Percentiles rank a stretch among this genome's conserved stretches.
Conservation (phyloP, 768 basidiomycete genomes). For the Lyophyllum decastes region DNA sequence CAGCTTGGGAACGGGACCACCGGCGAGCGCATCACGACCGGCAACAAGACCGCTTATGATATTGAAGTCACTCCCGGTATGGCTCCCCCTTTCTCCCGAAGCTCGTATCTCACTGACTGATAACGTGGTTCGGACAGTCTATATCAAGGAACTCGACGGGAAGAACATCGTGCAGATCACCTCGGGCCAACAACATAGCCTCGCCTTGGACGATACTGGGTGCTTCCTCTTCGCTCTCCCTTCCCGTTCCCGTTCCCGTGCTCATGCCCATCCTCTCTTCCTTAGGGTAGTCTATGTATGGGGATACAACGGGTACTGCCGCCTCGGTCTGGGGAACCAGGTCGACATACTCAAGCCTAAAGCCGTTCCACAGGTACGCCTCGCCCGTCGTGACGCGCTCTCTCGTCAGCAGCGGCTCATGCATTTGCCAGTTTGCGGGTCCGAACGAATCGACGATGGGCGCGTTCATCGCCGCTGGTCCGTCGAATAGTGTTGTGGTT, state of each 20-base stretch:
- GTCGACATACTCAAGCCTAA: conserved; percentile 81
- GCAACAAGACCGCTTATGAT: conserved; percentile 84
- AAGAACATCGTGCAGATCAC: conserved; percentile 81
- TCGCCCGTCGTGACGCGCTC: not conserved
- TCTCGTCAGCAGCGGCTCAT: not conserved
- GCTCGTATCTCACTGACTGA: not conserved
- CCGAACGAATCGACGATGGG: conserved; percentile 67
- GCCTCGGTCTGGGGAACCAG: conserved; percentile 87
- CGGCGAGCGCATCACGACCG: conserved; percentile 87
- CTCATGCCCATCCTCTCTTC: not conserved
- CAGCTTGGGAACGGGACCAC: conserved; percentile 93
- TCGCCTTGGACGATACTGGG: conserved; percentile 82
- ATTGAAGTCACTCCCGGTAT: conserved; percentile 70
- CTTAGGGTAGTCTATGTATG: conserved; percentile 76
- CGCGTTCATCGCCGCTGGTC: conserved; percentile 70
- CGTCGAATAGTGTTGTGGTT: conserved; percentile 79
- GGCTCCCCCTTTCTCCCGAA: conserved; percentile 12
- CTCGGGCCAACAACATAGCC: conserved; percentile 84
- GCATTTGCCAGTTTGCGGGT: conserved; percentile 62
- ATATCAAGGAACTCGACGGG: conserved; percentile 73
- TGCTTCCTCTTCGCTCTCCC: conserved; percentile 5
- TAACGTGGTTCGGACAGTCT: conserved; percentile 43
- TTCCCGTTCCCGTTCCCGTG: not conserved
- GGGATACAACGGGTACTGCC: conserved; percentile 91
- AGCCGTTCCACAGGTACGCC: conserved; percentile 71